A percentile compares a stretch with the other conserved stretches of the same genome.
Conservation (phyloP, 345 rosid genomes). For the Acer yangbiense region DNA sequence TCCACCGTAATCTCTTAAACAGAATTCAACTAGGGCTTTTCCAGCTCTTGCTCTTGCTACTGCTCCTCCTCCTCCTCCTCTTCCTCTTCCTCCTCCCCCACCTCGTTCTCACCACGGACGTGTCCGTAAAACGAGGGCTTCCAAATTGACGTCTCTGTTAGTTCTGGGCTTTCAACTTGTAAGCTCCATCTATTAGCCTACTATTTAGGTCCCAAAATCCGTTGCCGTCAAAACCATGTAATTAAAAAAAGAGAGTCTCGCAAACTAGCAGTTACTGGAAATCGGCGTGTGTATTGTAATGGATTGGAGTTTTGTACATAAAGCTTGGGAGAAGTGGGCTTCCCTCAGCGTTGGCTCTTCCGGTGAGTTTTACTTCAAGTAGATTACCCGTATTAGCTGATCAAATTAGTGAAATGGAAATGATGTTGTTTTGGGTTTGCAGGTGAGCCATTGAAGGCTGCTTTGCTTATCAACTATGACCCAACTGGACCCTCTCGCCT, state of each 20-base stretch:
- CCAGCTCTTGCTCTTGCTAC: neutral
- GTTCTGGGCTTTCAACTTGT: neutral
- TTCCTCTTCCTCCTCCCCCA: neutral
- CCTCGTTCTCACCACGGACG: neutral
- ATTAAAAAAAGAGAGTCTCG: no score
- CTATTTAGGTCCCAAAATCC: no score
- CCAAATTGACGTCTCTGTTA: neutral
- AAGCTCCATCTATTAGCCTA: neutral
- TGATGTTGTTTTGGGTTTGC: constrained; percentile 5
- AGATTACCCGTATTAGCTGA: neutral
- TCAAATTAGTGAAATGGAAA: neutral
- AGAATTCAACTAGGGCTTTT: neutral
- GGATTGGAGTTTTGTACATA: constrained; percentile 68
- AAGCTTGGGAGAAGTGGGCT: constrained; percentile 83
- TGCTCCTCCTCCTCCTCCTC: neutral
- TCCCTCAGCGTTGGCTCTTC: constrained; percentile 55
- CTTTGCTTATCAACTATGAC: constrained; percentile 74
- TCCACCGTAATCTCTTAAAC: neutral
- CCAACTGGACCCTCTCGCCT: constrained; percentile 76
- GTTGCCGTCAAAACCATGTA: no score
- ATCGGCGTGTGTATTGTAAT: constrained; percentile 17
- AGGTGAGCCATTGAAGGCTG: constrained; percentile 78
- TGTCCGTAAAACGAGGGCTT: neutral
- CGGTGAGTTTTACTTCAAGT: constrained; percentile 34
- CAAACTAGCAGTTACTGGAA: no score